A percentile compares a stretch with the other conserved stretches of the same genome.
Conservation (phyloP, 2,329 filamentous ascomycete species). For the Phialocephala sp. region DNA sequence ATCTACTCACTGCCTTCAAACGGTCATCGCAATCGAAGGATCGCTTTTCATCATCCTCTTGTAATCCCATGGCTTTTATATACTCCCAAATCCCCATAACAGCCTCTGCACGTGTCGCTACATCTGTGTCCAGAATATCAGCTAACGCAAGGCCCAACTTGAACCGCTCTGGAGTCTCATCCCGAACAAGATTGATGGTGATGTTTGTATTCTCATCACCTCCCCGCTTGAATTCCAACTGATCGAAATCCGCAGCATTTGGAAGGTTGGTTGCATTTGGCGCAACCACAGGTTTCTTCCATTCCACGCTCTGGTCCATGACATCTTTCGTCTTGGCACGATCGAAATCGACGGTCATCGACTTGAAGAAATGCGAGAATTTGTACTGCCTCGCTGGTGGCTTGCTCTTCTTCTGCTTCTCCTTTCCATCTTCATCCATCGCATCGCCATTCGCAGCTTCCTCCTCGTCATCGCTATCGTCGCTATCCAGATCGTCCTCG, state of each 20-base stretch:
- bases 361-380: conserved; percentile 82
- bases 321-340: conserved; percentile 62
- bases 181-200: conserved; percentile 82
- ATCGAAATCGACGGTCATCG: conserved; percentile 77
- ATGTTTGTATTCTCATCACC: conserved; percentile 93
- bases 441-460: conserved; percentile 48
- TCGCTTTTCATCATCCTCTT: conserved; percentile 94
- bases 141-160: conserved; percentile 78
- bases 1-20: conserved; percentile 69
- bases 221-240: conserved; percentile 87
- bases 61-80: conserved; percentile 80
- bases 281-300: conserved; percentile 77
- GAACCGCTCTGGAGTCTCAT: conserved; percentile 87
- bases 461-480: conserved; percentile 54
- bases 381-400: conserved; percentile 55
- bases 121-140: conserved; percentile 82
- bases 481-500: conserved; percentile 56
- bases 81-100: conserved; percentile 97
- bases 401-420: conserved; percentile 46
- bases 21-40: conserved; percentile 89
- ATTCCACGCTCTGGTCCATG: conserved; percentile 71
- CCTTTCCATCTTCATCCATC: conserved; percentile 61
- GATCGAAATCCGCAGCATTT: conserved; percentile 81
- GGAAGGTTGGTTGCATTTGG: conserved; percentile 55
- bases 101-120: conserved; percentile 86